These are phyloP conservation scores for Penium margaritaceum DNA, from an alignment of 139 green algal genomes.

Conservation along the genomic window DNA sequence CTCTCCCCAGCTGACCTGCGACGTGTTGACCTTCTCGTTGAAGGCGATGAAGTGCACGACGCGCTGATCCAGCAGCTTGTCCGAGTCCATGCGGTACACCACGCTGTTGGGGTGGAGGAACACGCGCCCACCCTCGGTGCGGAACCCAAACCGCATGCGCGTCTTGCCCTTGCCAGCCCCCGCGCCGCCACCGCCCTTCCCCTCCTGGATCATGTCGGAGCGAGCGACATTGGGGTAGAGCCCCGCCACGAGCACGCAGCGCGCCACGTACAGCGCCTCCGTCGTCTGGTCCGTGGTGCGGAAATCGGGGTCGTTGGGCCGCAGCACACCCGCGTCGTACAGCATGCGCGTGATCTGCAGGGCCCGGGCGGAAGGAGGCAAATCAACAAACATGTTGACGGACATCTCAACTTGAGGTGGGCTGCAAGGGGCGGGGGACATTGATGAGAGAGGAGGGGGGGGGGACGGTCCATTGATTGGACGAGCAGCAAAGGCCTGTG, in stretches of 20 bases:
- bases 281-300: too few species aligned
- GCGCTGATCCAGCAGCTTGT: neutral
- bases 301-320: too few species aligned
- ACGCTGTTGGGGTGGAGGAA: conserved; percentile 25
- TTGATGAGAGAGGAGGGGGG: too few species aligned
- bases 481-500: too few species aligned
- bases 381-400: too few species aligned
- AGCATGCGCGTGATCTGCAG: too few species aligned
- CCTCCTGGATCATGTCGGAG: conserved; percentile 50
- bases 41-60: conserved; percentile 29
- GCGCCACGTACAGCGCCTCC: conserved; percentile 55
- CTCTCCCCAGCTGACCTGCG: too few species aligned
- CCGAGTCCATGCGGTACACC: conserved; percentile 11
- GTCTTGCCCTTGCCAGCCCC: neutral
- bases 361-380: too few species aligned
- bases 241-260: conserved; percentile 71
- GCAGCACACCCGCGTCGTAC: too few species aligned
- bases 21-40: conserved; percentile 58
- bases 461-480: too few species aligned
- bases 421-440: too few species aligned
- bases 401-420: too few species aligned
- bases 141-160: conserved; percentile 19
- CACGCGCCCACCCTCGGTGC: conserved; percentile 10
- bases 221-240: conserved; percentile 76
- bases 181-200: conserved; percentile 27